A percentile compares a stretch with the other conserved stretches of the same genome.
Evolutionary conservation across 345 rosid genomes (phyloP).

Genomic region (Citrus reticulata): DNA sequence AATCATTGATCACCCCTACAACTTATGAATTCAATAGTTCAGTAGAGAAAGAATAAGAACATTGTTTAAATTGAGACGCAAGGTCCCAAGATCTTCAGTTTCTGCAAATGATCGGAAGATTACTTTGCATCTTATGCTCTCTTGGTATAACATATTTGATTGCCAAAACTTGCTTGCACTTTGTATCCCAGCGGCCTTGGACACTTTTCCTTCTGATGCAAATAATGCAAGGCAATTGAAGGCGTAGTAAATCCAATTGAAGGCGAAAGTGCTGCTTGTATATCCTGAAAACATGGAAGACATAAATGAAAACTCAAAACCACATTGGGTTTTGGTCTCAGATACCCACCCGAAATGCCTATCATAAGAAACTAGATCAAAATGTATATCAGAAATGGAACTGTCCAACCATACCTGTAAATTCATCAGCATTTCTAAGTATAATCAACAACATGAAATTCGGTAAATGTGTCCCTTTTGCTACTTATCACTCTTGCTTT

Average conservation of each 20-base stretch:
- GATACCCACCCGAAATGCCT: not conserved
- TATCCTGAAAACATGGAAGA: not conserved
- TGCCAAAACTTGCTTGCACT: not conserved
- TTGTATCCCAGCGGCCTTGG: not conserved
- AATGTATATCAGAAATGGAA: not conserved
- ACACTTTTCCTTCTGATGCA: not conserved
- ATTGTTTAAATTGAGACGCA: not conserved
- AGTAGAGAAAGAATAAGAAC: not conserved
- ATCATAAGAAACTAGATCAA: not conserved
- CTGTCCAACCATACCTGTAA: conserved; percentile 12
- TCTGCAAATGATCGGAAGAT: not conserved
- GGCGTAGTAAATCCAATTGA: not conserved
- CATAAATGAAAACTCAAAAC: not conserved
- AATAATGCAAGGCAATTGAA: not conserved
- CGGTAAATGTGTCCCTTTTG: conserved; percentile 38
- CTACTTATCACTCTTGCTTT: conserved; percentile 69
- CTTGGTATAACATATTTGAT: not conserved
- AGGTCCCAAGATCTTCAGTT: not conserved
- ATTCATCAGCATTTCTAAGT: conserved; percentile 24
- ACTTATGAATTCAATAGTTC: not conserved
- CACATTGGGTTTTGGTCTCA: not conserved
- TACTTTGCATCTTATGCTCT: not conserved
- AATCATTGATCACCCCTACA: not conserved
- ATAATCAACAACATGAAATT: conserved; percentile 55
- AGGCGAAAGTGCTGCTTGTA: not conserved